phyloP scores from a whole-genome alignment of 345 rosid species.

The Eucalyptus viminalis region DNA sequence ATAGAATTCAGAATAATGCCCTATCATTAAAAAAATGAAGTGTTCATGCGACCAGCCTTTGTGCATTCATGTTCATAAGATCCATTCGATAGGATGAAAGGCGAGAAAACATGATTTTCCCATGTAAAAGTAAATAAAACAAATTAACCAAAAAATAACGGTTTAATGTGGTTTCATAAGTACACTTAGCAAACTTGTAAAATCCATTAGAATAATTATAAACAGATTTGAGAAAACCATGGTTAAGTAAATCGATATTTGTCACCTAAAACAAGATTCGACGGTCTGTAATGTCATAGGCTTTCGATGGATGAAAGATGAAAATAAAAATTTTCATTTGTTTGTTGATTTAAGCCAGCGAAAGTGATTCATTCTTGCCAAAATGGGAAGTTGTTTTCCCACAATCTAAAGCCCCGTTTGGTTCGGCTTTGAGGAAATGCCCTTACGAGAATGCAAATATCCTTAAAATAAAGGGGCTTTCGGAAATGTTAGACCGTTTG shows the following conservation, averaged over 20 bases:
- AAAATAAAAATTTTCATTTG: no score
- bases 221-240: not conserved
- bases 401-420: no score
- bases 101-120: not conserved
- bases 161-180: not conserved
- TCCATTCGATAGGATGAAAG: not conserved
- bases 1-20: not conserved
- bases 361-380: rapidly evolving
- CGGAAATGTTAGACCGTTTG: no score
- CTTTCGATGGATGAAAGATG: not conserved
- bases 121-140: not conserved
- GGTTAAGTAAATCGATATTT: not conserved
- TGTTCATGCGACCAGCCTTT: not conserved
- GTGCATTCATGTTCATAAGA: not conserved
- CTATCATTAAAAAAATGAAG: not conserved
- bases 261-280: not conserved
- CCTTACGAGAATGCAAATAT: no score
- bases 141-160: not conserved
- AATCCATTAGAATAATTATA: not conserved
- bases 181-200: not conserved
- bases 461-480: no score
- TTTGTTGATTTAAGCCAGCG: no score
- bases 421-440: no score
- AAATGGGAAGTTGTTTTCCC: not conserved
- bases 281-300: not conserved